Base-by-base conservation (phyloP, 2,329 filamentous ascomycete genomes). In the Alternaria triticimaculans region DNA sequence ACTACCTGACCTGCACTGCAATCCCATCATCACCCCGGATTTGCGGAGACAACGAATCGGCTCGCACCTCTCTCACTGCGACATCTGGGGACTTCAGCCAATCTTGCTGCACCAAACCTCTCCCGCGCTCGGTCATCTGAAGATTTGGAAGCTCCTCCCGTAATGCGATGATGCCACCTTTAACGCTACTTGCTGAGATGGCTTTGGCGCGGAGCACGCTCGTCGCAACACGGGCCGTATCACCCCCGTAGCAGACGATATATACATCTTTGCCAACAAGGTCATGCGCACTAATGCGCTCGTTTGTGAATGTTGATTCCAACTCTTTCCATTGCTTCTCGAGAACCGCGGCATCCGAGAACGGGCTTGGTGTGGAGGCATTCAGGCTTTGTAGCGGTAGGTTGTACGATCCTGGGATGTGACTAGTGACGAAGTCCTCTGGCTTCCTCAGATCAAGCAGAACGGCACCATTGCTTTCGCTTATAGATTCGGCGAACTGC, bases 321-420 rank as follows among this genome's bases (percentile, higher is more conserved):
- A 72, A 53, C 50, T 72, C 70, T 23, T 59, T 68, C 68, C 70
- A 72, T 53, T 72, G 70, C 8, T 58, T 57, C 43, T 72, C 68
- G 10, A 72, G 56, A 5, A 67, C 55, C 2, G 43, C 21, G 6
- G 70, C 65, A 26, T 71, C 68, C 14, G 58, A 65, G 43, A 71
- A 72, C 1, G 68, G 70, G 49, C 65, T 70, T 1, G 58, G 53
- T 2, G 60, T 71, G 2, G 53, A 54, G 3, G 60, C 55, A 8
- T 60, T 64, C 6, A 62, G 51, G 23, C 66, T 72, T 46, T 69
- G 70, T 18, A 72, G 43, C 7, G 70, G 70, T 8, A 72, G 46
- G 26, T 72, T 72, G 57, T 66, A 71, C 6, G 68, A 64, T 8
- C 70, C 68, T 21, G 68, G 68, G n/a, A 72, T 57, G 25, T 71